Base-by-base conservation (phyloP, 192 early-diverging fungal genomes). In the Coemansia sp. region DNA sequence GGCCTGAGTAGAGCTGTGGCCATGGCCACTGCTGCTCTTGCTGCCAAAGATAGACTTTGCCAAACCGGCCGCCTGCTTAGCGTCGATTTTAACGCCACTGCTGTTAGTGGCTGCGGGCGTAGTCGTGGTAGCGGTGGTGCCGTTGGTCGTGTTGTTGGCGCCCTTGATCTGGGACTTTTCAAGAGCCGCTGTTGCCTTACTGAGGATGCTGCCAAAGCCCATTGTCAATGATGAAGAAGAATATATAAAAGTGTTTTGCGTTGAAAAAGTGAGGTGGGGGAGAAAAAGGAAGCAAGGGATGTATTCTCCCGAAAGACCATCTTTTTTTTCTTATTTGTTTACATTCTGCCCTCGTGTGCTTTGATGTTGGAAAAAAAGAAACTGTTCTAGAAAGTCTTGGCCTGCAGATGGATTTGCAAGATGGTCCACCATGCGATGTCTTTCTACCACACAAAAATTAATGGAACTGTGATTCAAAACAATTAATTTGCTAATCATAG, bases 191-290 rank as follows among this genome's bases (percentile, higher is more conserved):
- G 73, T 41, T 15, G 77, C 77, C 43, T 58, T 27, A 27, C 35
- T 58, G 18, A 69, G 53, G 3, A 80, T 24, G 16, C 71, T 68
- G 41, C 67, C 66, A 52, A 80, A 74, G 53, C 71, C 59, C 71
- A 80, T 79, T 49, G 3, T 59, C 37, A 3, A 8, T 52, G 6
- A 52, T 6, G 22, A 52, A 29, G 22, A 29, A 4, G 11, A 30
- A 52, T 13, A 52, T 34, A 34, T 34, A 12, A 30, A 59, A 59
- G 41, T 24, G 27, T 11, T 11, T 22, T 40, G 13, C 12, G 59
- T 10, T 24, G 49, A 47, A 44, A 70, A 35, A 63, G 11, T 34
- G 29, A 22, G 38, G 43, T 40, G 38, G 24, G 34, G 22, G 30
- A 13, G 11, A 4, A 13, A 45, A 13, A 45, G 16, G 13, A 20